Evolutionary conservation across 306 rosid genomes (phyloP).

Genomic region (Fragaria vesca): DNA sequence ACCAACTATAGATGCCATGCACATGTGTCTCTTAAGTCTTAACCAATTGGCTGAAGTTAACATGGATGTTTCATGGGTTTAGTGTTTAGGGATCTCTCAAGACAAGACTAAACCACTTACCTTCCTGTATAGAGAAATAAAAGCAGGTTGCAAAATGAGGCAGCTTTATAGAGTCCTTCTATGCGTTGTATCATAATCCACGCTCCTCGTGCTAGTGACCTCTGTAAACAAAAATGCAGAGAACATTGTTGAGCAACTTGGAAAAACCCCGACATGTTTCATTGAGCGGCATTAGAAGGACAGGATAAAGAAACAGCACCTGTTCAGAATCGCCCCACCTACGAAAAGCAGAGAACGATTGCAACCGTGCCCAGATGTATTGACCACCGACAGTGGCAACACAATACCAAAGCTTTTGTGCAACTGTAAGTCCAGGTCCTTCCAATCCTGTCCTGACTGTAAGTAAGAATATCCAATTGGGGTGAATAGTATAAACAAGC

Average conservation of each 20-base stretch:
- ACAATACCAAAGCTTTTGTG: conserved; percentile 93
- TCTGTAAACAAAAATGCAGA: conserved; percentile 46
- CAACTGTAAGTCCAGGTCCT: conserved; percentile 95
- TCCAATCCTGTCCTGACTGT: conserved; percentile 94
- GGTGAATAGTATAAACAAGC: background rate
- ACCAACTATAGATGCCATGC: background rate
- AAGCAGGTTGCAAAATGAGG: conserved; percentile 90
- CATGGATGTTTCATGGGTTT: background rate
- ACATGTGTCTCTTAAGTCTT: background rate
- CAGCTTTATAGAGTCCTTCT: conserved; percentile 94
- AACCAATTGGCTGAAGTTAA: background rate
- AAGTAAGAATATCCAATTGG: background rate
- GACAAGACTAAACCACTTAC: conserved; percentile 36
- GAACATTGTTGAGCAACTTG: conserved; percentile 22
- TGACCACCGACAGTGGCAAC: conserved; percentile 94
- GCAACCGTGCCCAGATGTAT: conserved; percentile 90
- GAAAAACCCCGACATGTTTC: conserved; percentile 1
- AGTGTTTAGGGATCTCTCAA: background rate
- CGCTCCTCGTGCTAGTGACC: conserved; percentile 75
- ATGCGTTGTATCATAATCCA: conserved; percentile 79
- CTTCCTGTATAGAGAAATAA: conserved; percentile 96
- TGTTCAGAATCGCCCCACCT: conserved; percentile 99
- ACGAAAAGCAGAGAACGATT: conserved; percentile 97
- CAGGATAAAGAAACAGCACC: conserved; percentile 43
- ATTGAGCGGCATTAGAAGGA: background rate